Conservation (phyloP, 2,329 filamentous ascomycete genomes). For the Paraconiothyrium sp. region DNA sequence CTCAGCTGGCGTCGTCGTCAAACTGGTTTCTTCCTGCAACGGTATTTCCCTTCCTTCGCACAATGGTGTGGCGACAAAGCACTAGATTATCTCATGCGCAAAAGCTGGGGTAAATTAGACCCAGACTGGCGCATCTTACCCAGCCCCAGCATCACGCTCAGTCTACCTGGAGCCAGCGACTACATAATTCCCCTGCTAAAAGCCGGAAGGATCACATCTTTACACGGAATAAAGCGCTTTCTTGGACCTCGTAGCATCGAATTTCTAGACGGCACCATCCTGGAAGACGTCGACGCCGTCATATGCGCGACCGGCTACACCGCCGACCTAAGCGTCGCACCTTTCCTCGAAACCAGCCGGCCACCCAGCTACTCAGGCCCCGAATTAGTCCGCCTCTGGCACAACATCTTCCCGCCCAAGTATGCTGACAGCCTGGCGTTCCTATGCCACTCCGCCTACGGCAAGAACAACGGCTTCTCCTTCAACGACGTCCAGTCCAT, state of each 20-base stretch:
- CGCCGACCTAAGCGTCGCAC: constrained; percentile 34
- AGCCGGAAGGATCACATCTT: constrained; percentile 38
- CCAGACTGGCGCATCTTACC: constrained; percentile 26
- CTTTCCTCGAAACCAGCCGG: constrained; percentile 31
- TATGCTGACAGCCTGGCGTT: constrained; percentile 25
- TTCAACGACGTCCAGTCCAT: constrained; percentile 30
- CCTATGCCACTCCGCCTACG: constrained; percentile 27
- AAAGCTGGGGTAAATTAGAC: constrained; percentile 22
- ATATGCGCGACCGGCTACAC: constrained; percentile 51
- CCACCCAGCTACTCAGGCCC: constrained; percentile 42
- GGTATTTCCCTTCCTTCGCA: constrained; percentile 15
- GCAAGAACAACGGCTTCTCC: constrained; percentile 30
- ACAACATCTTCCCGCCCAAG: constrained; percentile 27
- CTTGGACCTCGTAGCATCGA: constrained; percentile 35
- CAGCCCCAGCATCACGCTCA: constrained; percentile 32
- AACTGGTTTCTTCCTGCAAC: constrained; percentile 23
- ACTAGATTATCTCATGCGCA: constrained; percentile 20
- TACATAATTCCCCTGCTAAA: constrained; percentile 38
- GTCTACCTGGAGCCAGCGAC: constrained; percentile 42
- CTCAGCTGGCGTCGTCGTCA: constrained; percentile 26
- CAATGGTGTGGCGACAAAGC: constrained; percentile 23
- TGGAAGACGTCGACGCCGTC: constrained; percentile 46
- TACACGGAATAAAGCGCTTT: constrained; percentile 35
- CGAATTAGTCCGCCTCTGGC: constrained; percentile 23
- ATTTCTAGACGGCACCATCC: constrained; percentile 39